phyloP scores from a whole-genome alignment of 768 basidiomycete genomes.

The Tricholoma flavovirens region DNA sequence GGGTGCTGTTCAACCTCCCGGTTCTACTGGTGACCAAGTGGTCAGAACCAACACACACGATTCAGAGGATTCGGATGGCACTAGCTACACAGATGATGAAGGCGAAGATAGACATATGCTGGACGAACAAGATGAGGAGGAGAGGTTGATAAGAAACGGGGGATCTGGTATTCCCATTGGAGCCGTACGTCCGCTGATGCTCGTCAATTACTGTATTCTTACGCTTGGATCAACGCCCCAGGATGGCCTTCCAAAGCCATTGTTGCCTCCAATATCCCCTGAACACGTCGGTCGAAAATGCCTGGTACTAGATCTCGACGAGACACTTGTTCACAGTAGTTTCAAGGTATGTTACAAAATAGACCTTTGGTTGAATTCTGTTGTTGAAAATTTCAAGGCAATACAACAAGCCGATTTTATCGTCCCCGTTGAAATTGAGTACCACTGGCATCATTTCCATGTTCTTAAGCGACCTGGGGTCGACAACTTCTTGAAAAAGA shows the following conservation, averaged over 20 bases:
- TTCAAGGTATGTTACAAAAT: constrained; percentile 72
- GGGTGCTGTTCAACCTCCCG: constrained; percentile 86
- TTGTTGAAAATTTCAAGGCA: constrained; percentile 44
- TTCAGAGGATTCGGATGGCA: constrained; percentile 54
- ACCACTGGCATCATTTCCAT: constrained; percentile 97
- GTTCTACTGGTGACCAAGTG: constrained; percentile 55
- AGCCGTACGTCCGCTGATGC: constrained; percentile 50
- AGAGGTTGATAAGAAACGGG: constrained; percentile 78
- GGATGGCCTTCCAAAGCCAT: constrained; percentile 81
- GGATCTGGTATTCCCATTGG: constrained; percentile 94
- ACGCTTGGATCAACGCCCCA: constrained; percentile 21
- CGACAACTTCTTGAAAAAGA: constrained; percentile 90
- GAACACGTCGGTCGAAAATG: constrained; percentile 91
- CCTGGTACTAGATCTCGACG: constrained; percentile 93
- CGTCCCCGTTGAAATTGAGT: constrained; percentile 98
- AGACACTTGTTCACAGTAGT: constrained; percentile 96
- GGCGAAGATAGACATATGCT: constrained; percentile 45
- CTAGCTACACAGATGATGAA: constrained; percentile 62
- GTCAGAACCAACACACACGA: constrained; percentile 34
- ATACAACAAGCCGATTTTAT: constrained; percentile 94
- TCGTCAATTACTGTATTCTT: neutral
- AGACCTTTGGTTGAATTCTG: constrained; percentile 4
- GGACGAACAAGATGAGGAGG: constrained; percentile 83
- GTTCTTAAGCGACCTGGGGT: constrained; percentile 98
- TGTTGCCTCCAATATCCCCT: constrained; percentile 76